Evolutionary conservation across 148 eudicot genomes (phyloP).

Genomic region (Rhododendron williamsianum): DNA sequence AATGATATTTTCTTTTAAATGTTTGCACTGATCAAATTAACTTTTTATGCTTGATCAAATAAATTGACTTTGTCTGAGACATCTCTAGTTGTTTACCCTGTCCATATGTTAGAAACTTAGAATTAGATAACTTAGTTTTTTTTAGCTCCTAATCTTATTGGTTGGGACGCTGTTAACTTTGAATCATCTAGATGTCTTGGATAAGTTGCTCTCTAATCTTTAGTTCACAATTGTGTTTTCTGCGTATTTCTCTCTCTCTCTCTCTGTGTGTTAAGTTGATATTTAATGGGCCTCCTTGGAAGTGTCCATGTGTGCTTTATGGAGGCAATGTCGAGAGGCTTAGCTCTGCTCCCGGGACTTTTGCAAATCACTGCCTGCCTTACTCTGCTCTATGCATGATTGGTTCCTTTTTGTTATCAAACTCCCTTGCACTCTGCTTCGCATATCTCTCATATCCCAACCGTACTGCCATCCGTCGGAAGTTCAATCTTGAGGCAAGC

Average conservation of each 20-base stretch:
- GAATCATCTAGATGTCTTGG: background rate
- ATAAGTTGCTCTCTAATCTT: background rate
- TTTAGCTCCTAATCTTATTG: background rate
- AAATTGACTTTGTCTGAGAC: background rate
- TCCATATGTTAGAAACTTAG: background rate
- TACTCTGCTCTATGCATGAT: constrained; percentile 67
- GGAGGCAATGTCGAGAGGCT: constrained; percentile 83
- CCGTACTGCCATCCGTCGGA: constrained; percentile 74
- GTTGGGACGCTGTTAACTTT: background rate
- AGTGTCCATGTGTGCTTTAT: constrained; percentile 81
- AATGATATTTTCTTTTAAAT: background rate
- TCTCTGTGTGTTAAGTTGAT: background rate
- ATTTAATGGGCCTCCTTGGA: constrained; percentile 31
- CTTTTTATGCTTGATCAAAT: background rate
- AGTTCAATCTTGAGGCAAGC: constrained; percentile 76
- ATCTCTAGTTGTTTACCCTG: background rate
- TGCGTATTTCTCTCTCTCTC: background rate
- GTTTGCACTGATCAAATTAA: background rate
- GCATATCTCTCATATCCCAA: constrained; percentile 36
- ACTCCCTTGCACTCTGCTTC: constrained; percentile 75
- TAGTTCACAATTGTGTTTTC: background rate
- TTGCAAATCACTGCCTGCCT: constrained; percentile 66
- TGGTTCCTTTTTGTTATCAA: constrained; percentile 63
- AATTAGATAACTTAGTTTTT: background rate
- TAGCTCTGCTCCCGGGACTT: constrained; percentile 52